These are phyloP conservation scores for Pyrenophora tritici-repentis DNA, from an alignment of 2,329 filamentous ascomycete species.

Conservation along the genomic window DNA sequence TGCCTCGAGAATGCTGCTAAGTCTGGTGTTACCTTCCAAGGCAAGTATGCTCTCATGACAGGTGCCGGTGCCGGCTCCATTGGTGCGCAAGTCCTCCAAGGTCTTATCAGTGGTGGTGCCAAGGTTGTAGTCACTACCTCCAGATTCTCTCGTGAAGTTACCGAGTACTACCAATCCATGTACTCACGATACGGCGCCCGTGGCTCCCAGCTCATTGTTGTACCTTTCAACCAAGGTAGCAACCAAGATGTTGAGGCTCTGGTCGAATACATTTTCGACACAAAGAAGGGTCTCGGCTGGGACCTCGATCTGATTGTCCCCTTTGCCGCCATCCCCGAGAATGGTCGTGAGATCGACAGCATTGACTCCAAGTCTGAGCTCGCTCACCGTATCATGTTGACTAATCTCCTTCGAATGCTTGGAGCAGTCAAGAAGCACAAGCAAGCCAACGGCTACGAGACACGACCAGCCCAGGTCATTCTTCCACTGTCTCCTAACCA, in stretches of 20 bases:
- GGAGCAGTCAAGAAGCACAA: conserved; percentile 92
- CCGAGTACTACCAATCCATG: conserved; percentile 99
- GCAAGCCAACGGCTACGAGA: conserved; percentile 84
- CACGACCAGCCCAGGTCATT: conserved; percentile 93
- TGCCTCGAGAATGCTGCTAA: conserved; percentile 87
- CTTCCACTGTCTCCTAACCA: conserved; percentile 96
- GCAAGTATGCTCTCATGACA: conserved; percentile 97
- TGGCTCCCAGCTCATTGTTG: conserved; percentile 94
- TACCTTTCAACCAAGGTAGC: conserved; percentile 98
- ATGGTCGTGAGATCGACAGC: conserved; percentile 93
- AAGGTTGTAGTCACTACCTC: conserved; percentile 97
- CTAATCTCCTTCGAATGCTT: conserved; percentile 89
- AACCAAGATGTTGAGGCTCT: conserved; percentile 96
- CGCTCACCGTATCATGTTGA: conserved; percentile 98
- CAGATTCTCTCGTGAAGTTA: conserved; percentile 94
- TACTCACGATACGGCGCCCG: conserved; percentile 92
- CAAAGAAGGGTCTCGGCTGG: conserved; percentile 96
- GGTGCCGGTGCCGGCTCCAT: conserved; percentile 97
- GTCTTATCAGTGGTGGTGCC: conserved; percentile 92
- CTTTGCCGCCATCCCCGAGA: conserved; percentile 97
- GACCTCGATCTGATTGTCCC: conserved; percentile 95
- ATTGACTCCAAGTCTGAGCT: conserved; percentile 98
- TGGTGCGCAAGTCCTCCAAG: conserved; percentile 93
- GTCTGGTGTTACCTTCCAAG: conserved; percentile 85
- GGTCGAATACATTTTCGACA: conserved; percentile 93